Evolutionary conservation across 2,329 filamentous ascomycete genomes (phyloP), one percentile per base, ranked within the genome.

Genomic region (Fusarium redolens): DNA sequence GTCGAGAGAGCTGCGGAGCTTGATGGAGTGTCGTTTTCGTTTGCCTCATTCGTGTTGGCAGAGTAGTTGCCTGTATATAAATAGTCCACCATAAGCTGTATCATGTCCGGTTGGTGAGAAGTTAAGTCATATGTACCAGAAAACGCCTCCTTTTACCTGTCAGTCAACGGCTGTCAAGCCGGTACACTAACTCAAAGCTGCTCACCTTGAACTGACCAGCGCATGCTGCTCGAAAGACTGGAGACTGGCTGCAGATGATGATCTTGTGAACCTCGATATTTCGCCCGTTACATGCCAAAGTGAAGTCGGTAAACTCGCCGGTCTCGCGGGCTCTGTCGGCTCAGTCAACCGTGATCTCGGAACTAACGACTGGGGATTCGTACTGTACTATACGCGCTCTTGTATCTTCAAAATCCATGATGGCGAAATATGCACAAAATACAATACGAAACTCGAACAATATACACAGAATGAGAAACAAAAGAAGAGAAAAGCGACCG

Each of bases 61-160:
- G 20, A 61, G n/a, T 67, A 67, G 28, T 67, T 52, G 4, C 63
- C 66, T 0, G 50, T 75, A 12, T 75, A 75, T 4, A 75, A 48
- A 20, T 62, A 75, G 12, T 75, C 72, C 3, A 75, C 63, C 66
- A 75, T 73, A 2, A 43, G 66, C 1, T 28, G 41, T 4, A 75
- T 41, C 54, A 63, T 58, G 1, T 58, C 51, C 22, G 54, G 52
- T 10, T 67, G 52, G 28, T 67, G 62, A 7, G 64, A 67, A 1
- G 28, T 41, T 0, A 59, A 10, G 20, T 69, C 37, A 51, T 75
- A 75, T 3, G 54, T 75, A 1, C 48, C 52, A 2, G 66, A 65
- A 0, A 31, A 52, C 3, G 69, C 61, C 47, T 74, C 72, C 68
- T 74, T 0, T 11, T 5, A 1, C 1, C 6, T 7, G 9, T 72